phyloP scores from a whole-genome alignment of 768 basidiomycete genomes.

The Filobasidium wieringae region DNA sequence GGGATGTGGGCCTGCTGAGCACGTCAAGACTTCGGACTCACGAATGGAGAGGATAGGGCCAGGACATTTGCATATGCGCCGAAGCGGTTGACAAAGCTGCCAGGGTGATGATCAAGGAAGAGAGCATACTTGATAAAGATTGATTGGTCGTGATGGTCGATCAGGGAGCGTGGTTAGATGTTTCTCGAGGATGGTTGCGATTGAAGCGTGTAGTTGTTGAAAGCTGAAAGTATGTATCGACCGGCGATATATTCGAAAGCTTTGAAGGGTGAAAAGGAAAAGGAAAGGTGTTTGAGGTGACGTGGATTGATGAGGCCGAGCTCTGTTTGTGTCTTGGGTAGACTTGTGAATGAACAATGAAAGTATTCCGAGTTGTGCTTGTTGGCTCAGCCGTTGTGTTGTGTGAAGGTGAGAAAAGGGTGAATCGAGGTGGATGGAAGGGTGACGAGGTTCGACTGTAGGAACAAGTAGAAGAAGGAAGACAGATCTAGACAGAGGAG shows the following conservation, averaged over 20 bases:
- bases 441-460: no score
- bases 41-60: conserved; percentile 18
- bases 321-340: background rate
- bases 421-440: conserved; percentile 24
- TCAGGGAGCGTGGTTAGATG: background rate
- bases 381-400: background rate
- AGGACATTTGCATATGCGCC: conserved; percentile 21
- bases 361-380: background rate
- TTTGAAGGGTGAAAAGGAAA: background rate
- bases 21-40: background rate
- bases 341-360: background rate
- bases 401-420: conserved; percentile 14
- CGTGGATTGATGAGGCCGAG: background rate
- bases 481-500: no score
- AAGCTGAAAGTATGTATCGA: background rate
- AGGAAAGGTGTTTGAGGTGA: background rate
- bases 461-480: no score
- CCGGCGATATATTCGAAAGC: background rate
- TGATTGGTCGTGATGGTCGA: background rate
- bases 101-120: background rate
- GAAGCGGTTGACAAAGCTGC: conserved; percentile 3
- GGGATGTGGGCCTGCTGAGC: background rate
- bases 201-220: background rate
- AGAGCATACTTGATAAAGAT: background rate
- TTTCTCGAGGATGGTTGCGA: background rate